Percentiles rank a stretch among this genome's conserved stretches.
phyloP scores from a whole-genome alignment of 2,329 filamentous ascomycete species.

The Neonectria magnoliae region DNA sequence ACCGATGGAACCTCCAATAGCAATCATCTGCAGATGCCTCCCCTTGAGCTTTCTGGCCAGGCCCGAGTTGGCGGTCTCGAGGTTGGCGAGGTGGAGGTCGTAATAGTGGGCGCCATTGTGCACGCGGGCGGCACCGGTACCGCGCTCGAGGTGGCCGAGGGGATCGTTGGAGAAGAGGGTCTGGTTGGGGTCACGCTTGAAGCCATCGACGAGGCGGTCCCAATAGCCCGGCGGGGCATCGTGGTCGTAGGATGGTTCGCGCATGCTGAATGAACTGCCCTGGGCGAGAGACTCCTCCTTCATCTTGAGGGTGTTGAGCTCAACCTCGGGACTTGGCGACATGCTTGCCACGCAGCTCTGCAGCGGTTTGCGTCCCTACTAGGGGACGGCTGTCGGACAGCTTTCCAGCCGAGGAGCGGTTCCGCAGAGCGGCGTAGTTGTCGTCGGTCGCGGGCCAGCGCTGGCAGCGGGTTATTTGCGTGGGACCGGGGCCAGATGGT shows the following conservation, averaged over 20 bases:
- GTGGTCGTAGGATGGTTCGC: constrained; percentile 58
- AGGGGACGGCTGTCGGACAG: constrained; percentile 19
- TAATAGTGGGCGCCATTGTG: constrained; percentile 61
- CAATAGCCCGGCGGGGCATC: constrained; percentile 46
- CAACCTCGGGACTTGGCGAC: constrained; percentile 56
- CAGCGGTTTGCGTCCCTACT: constrained; percentile 28
- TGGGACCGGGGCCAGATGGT: constrained; percentile 2
- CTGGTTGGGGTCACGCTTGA: constrained; percentile 67
- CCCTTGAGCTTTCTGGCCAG: constrained; percentile 82
- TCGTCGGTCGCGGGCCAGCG: background rate
- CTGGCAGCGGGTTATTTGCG: constrained; percentile 1
- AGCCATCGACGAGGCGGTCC: constrained; percentile 66
- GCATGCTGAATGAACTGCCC: constrained; percentile 63
- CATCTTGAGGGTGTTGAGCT: constrained; percentile 67
- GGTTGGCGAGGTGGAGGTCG: constrained; percentile 66
- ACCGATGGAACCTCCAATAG: constrained; percentile 92
- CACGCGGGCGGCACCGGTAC: constrained; percentile 39
- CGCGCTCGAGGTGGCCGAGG: constrained; percentile 48
- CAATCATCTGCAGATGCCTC: constrained; percentile 96
- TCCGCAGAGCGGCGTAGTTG: background rate
- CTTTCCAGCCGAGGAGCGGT: constrained; percentile 8
- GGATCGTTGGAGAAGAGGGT: constrained; percentile 59
- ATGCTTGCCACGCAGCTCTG: constrained; percentile 47
- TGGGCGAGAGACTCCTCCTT: constrained; percentile 66
- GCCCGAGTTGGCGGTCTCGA: constrained; percentile 80